Conservation (phyloP, 2,329 filamentous ascomycete genomes). For the Proliferodiscus dingleyae region DNA sequence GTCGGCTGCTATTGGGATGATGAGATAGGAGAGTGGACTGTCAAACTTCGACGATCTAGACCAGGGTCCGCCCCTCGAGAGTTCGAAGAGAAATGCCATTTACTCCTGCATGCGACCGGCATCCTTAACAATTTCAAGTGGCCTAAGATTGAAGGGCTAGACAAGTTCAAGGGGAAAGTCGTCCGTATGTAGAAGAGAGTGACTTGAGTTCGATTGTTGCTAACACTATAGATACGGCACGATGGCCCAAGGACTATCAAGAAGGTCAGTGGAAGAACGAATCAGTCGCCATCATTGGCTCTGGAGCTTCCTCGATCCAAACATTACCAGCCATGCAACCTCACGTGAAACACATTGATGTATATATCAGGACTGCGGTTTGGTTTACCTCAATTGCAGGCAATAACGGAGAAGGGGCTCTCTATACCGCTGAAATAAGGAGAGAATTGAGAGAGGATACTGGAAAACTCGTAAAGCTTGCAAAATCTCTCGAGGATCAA, state of each 20-base stretch:
- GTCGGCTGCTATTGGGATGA: conserved; percentile 45
- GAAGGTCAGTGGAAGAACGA: conserved; percentile 24
- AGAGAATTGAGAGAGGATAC: conserved; percentile 39
- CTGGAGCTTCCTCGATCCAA: conserved; percentile 36
- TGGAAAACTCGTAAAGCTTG: conserved; percentile 19
- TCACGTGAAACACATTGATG: conserved; percentile 40
- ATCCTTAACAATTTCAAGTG: conserved; percentile 34
- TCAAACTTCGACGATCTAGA: conserved; percentile 40
- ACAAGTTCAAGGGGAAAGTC: conserved; percentile 41
- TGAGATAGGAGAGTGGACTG: conserved; percentile 43
- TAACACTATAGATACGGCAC: conserved; percentile 36
- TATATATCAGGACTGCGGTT: conserved; percentile 45
- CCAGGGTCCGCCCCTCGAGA: conserved; percentile 10
- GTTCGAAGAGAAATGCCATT: conserved; percentile 23
- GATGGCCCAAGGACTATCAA: conserved; percentile 36
- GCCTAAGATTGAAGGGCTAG: conserved; percentile 44
- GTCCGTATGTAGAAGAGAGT: conserved; percentile 38
- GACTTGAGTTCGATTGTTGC: conserved; percentile 30
- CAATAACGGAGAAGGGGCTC: conserved; percentile 40
- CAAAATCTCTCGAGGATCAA: conserved; percentile 30
- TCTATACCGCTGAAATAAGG: conserved; percentile 39
- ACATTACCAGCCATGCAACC: conserved; percentile 36
- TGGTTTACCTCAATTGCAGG: conserved; percentile 44
- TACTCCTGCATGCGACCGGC: conserved; percentile 24
- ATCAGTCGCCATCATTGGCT: conserved; percentile 36